Evolutionary conservation across 139 green algal species (phyloP).

Genomic region (Medakamo hakoo): DNA sequence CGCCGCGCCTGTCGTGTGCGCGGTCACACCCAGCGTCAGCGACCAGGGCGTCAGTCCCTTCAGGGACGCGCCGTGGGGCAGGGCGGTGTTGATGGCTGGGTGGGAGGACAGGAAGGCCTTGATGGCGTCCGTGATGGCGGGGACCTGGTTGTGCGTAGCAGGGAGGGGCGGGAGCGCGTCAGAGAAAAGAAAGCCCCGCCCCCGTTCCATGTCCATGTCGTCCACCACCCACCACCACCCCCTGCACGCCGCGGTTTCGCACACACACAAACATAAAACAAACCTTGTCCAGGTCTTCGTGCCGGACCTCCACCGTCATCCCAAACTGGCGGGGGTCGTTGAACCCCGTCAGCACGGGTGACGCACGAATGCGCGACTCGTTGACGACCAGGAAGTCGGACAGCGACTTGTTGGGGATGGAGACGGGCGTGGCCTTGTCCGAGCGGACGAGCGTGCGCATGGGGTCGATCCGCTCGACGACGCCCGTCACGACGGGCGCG

Average conservation of each 20-base stretch:
- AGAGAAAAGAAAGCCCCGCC: no score
- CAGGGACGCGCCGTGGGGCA: conserved; percentile 4
- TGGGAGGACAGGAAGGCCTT: conserved; percentile 5
- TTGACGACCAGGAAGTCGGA: conserved; percentile 15
- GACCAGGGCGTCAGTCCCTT: background rate
- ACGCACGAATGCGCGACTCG: conserved; percentile 8
- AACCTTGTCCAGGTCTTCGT: conserved; percentile 6
- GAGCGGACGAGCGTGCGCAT: conserved; percentile 15
- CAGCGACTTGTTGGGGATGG: conserved; percentile 16
- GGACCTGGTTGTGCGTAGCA: conserved; percentile 6
- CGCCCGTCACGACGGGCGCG: conserved; percentile 3
- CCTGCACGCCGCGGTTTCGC: no score
- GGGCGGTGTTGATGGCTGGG: conserved; percentile 8
- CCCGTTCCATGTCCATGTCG: no score
- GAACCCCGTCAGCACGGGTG: conserved; percentile 2
- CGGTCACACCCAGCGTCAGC: background rate
- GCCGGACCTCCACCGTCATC: background rate
- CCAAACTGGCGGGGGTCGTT: conserved; percentile 5
- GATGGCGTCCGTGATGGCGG: conserved; percentile 7
- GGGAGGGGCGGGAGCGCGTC: no score
- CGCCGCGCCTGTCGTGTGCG: background rate
- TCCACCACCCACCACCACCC: no score
- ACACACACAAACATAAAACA: no score
- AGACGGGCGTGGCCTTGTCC: conserved; percentile 8
- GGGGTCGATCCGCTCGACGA: conserved; percentile 15